Base-by-base conservation (phyloP, 2,329 filamentous ascomycete species). In the Phyllachora maydis region DNA sequence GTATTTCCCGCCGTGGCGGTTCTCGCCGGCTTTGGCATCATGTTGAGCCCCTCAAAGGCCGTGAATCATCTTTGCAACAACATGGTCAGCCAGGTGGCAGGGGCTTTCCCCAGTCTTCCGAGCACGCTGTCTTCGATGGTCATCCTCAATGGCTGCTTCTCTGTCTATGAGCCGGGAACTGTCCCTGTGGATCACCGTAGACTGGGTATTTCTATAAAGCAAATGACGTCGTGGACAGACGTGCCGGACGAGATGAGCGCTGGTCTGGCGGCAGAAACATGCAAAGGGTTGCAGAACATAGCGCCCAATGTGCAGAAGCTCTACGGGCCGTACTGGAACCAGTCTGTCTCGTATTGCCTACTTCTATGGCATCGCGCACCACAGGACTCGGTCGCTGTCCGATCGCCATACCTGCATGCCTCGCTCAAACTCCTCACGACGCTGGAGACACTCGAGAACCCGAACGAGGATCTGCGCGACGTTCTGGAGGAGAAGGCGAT, bases 291-390 rank as follows among this genome's bases (percentile, higher is more conserved):
- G 25, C 50, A 63, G 2, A 47, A 54, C 4, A 50, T 92, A 4
- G 46, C 93, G 0, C 77, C 78, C 2, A 63, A 62, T 19, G 72
- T 93, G 35, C 64, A 67, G 28, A 74, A 82, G 22, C 68, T 92
- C 1, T 93, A 92, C 36, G 88, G 85, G 1, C 66, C 76, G 0
- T 78, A 92, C 39, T 98, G 88, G 88, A 62, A 71, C 23, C 62
- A 62, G 22, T 46, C 60, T 0, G 46, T 81, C 11, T 53, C 63
- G 16, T 63, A 67, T 23, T 63, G 72, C 29, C 48, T 59, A 8
- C 45, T 49, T 6, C 46, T 68, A 1, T 77, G 72, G 68, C 47
- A 51, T 3, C 50, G 52, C 4, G 54, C 50, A 1, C 41, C 42
- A 8, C 43, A 45, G 2, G 50, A 55, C 5, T 30, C 44, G 2